Evolutionary conservation across 2,329 filamentous ascomycete species (phyloP), one percentile per base, ranked within the genome.

Genomic region (Pseudogymnoascus sp.): DNA sequence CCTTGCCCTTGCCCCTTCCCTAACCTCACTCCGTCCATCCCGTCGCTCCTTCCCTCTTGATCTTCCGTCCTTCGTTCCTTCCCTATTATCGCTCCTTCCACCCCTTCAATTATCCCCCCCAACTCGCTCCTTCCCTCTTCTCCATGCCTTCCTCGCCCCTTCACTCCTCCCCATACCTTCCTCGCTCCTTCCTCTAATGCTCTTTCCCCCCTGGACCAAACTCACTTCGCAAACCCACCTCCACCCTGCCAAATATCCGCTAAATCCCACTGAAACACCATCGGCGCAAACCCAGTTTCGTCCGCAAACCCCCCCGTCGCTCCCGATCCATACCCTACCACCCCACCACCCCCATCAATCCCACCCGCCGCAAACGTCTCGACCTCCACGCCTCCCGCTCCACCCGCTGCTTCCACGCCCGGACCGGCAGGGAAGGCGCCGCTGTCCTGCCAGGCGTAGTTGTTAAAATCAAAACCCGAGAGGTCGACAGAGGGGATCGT

Each of bases 191-290:
- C 40, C 40, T 8, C 19, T 11, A 4, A 1, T 47, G 23, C 44
- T 50, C 23, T 15, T 23, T 26, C 42, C 42, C 26, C 21, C 3
- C 42, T 21, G 6, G 1, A 11, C 23, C 1, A 28, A 13, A 4
- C 44, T 50, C 23, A 50, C 44, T 50, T 50, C 15, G 23, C 44
- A 50, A 50, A 50, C 31, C 57, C 57, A 26, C 35, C 35, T 10
- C 35, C 31, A 36, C 57, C 57, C n/a, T 38, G 31, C 57, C 57
- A 60, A 35, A 60, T 60, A 60, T 60, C 57, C 21, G 57, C 57
- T 26, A 60, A 60, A 26, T 60, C 57, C 57, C 57, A 60, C 28
- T 60, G 57, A 19, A 60, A 60, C 6, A 60, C 57, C 57, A 60
- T 60, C 11, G 57, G 57, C 28, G 35, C 31, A 9, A 60, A 60